phyloP scores from a whole-genome alignment of 2,329 filamentous ascomycete species.

The Podosphaera fusca region DNA sequence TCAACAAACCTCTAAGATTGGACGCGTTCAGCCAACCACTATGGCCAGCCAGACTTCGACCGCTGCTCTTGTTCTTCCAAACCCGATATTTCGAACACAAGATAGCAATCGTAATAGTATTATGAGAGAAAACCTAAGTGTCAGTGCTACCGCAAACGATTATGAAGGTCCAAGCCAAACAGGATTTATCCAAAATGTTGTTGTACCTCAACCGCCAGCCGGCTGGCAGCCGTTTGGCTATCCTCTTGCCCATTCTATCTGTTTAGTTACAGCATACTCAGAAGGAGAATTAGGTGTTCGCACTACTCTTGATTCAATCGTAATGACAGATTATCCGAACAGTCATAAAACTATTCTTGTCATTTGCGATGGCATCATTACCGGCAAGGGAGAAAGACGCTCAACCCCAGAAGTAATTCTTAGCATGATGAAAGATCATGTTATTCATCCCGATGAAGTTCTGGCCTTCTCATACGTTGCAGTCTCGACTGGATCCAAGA shows the following conservation, averaged over 20 bases:
- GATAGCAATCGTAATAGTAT: slow-evolving; percentile 44
- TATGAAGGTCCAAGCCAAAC: slow-evolving; percentile 57
- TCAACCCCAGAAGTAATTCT: slow-evolving; percentile 81
- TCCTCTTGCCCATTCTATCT: slow-evolving; percentile 80
- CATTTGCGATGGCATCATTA: slow-evolving; percentile 93
- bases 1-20: slow-evolving; percentile 31
- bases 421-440: slow-evolving; percentile 84
- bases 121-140: slow-evolving; percentile 32
- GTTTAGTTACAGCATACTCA: slow-evolving; percentile 88
- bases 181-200: slow-evolving; percentile 88
- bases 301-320: slow-evolving; percentile 86
- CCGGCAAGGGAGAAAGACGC: slow-evolving; percentile 68
- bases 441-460: slow-evolving; percentile 58
- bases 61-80: slow-evolving; percentile 46
- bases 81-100: slow-evolving; percentile 45
- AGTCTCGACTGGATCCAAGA: slow-evolving; percentile 82
- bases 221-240: slow-evolving; percentile 97
- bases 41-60: slow-evolving; percentile 76
- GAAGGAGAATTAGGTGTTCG: slow-evolving; percentile 84
- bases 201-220: slow-evolving; percentile 84
- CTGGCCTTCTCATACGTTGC: slow-evolving; percentile 88
- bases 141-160: slow-evolving; percentile 25
- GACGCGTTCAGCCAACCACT: slow-evolving; percentile 46
- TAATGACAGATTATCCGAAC: slow-evolving; percentile 95
- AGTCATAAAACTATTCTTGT: slow-evolving; percentile 94